A percentile compares a stretch with the other conserved stretches of the same genome.
Evolutionary conservation across 2,329 filamentous ascomycete genomes (phyloP).

Genomic region (Aspergillus japonicus): DNA sequence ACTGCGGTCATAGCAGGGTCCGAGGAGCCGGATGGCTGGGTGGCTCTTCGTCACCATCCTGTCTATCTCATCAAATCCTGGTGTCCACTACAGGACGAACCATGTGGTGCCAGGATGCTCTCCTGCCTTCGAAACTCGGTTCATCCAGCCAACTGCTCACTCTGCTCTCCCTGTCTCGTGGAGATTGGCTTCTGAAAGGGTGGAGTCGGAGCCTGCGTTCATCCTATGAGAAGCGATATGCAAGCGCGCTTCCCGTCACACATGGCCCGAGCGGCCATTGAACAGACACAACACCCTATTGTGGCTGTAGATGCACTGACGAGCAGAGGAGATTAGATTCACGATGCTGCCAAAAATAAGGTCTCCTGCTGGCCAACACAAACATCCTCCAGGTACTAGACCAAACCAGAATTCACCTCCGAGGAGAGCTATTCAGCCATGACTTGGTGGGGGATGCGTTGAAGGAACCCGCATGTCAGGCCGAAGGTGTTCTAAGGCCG

Average conservation of each 20-base stretch:
- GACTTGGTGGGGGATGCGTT: slow-evolving; percentile 5
- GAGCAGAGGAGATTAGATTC: slow-evolving; percentile 3
- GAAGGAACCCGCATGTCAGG: slow-evolving; percentile 5
- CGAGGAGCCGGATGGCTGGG: neutral
- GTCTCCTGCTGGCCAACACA: neutral
- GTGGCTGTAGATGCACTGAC: neutral
- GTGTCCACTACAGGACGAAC: neutral
- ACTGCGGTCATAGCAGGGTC: neutral
- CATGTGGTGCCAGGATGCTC: slow-evolving; percentile 9
- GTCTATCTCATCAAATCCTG: neutral
- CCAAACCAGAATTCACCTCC: slow-evolving; percentile 12
- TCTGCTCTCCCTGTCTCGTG: neutral
- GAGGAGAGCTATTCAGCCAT: neutral
- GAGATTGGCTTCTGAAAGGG: slow-evolving; percentile 16
- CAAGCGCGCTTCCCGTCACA: slow-evolving; percentile 34
- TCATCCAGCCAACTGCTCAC: neutral
- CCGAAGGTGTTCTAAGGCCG: slow-evolving; percentile 6
- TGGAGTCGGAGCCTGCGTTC: slow-evolving; percentile 16
- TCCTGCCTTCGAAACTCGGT: slow-evolving; percentile 4
- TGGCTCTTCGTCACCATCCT: neutral
- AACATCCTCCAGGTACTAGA: slow-evolving; percentile 11
- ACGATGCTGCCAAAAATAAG: slow-evolving; percentile 21
- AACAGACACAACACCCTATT: slow-evolving; percentile 3
- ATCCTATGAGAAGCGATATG: slow-evolving; percentile 29
- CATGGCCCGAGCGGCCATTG: slow-evolving; percentile 8